These are phyloP conservation scores for Hippophae rhamnoides DNA, from an alignment of 306 rosid genomes.

Conservation along the genomic window DNA sequence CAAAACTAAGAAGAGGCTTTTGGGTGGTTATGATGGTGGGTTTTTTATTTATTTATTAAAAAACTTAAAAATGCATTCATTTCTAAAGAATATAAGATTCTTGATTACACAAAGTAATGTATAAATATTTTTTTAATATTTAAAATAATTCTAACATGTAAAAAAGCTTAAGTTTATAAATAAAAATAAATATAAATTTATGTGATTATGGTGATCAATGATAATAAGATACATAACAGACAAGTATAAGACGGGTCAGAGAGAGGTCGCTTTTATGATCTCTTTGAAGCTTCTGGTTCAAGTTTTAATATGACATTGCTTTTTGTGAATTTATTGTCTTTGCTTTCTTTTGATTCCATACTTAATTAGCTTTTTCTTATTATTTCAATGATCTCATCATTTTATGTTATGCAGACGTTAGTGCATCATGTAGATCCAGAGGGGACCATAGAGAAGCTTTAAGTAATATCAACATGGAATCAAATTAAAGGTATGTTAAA, in stretches of 20 bases:
- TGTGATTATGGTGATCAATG: too few species aligned
- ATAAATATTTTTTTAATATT: too few species aligned
- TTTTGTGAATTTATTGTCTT: constrained; percentile 3
- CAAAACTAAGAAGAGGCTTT: constrained; percentile 26
- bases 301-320: constrained; percentile 7
- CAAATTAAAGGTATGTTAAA: too few species aligned
- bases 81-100: constrained; percentile 12
- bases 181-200: too few species aligned
- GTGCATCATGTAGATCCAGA: too few species aligned
- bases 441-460: too few species aligned
- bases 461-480: too few species aligned
- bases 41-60: constrained; percentile 28
- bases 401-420: too few species aligned
- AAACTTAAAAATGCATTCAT: constrained; percentile 24
- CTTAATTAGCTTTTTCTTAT: constrained; percentile 4
- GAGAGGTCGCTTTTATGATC: constrained; percentile 28
- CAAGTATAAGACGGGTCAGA: constrained; percentile 27
- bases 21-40: constrained; percentile 36
- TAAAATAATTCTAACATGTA: too few species aligned
- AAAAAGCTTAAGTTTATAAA: too few species aligned
- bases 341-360: constrained; percentile 18
- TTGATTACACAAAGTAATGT: neutral
- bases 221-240: constrained; percentile 17
- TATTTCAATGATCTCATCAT: neutral
- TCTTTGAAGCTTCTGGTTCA: constrained; percentile 35